Evolutionary conservation across 2,329 filamentous ascomycete genomes (phyloP), one percentile per base, ranked within the genome.

Genomic region (Colletotrichum spinosum): DNA sequence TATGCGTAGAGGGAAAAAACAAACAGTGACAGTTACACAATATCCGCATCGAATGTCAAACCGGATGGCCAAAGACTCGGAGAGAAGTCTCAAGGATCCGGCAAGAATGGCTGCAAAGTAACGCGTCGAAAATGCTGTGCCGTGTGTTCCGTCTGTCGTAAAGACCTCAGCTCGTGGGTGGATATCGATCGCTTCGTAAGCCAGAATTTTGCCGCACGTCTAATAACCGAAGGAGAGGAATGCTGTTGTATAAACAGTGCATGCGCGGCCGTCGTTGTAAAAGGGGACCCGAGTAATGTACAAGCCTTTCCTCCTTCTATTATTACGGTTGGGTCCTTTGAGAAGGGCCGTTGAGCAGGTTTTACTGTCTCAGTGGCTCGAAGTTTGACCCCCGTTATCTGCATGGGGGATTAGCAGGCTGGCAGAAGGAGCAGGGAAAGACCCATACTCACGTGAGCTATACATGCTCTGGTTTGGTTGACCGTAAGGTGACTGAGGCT

Each of bases 391-490:
- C 17, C 62, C 68, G 56, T 69, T 65, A 62, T 72, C 68, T 71
- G 68, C 55, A 60, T 68, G 53, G 49, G 33, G 39, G 55, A 56
- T 68, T 50, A 68, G 56, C 49, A 13, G 42, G 33, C 12, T 9
- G 39, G 13, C 49, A 52, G n/a, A 3, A 8, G n/a, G 12, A 8
- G n/a, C 8, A 25, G 54, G 13, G 5, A 34, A 25, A 25, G 25
- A 45, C 54, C 53, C 39, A 35, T 39, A 75, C 73, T 82, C 79
- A 84, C 86, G 83, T 78, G 87, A 86, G 75, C 76, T 86, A 73
- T 89, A 89, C 78, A 89, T 86, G 76, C 83, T 82, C 75, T 84
- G 83, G 70, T 80, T 84, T 33, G 84, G 81, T 72, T 84, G 83
- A 57, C 83, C 84, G 68, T 88, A 88, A 5, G 85, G 85, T 11